Evolutionary conservation across 2,329 filamentous ascomycete genomes (phyloP).

Genomic region (Epichloe gansuensis): DNA sequence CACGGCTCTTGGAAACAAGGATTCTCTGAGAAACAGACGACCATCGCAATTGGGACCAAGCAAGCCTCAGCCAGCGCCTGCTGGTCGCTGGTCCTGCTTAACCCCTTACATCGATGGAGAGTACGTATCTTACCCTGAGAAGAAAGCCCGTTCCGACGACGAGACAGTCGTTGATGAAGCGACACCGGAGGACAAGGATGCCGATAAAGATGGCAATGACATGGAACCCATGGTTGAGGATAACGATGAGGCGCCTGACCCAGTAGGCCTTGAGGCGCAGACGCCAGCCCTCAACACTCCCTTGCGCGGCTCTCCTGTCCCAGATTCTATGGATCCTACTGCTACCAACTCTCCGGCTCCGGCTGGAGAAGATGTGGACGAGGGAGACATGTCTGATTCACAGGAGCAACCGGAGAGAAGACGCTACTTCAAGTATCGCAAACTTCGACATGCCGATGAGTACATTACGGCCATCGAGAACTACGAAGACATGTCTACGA

Average conservation of each 20-base stretch:
- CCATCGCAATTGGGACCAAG: slow-evolving; percentile 4
- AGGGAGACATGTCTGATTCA: slow-evolving; percentile 23
- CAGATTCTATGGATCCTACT: slow-evolving; percentile 26
- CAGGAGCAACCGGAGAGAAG: slow-evolving; percentile 19
- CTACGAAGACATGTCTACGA: slow-evolving; percentile 34
- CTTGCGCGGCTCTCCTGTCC: slow-evolving; percentile 25
- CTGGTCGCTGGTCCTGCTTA: slow-evolving; percentile 25
- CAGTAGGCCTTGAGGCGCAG: slow-evolving; percentile 19
- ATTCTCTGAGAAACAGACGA: background rate
- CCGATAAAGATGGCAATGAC: slow-evolving; percentile 13
- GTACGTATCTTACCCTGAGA: slow-evolving; percentile 27
- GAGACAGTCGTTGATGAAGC: slow-evolving; percentile 19
- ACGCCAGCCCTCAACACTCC: slow-evolving; percentile 28
- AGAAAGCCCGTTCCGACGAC: slow-evolving; percentile 20
- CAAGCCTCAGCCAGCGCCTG: slow-evolving; percentile 19
- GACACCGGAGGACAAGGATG: slow-evolving; percentile 20
- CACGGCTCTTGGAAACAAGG: background rate
- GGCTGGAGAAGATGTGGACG: slow-evolving; percentile 23
- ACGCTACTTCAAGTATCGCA: slow-evolving; percentile 32
- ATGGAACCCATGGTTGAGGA: slow-evolving; percentile 22
- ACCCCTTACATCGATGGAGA: slow-evolving; percentile 30
- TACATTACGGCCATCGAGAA: slow-evolving; percentile 37
- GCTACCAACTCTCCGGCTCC: slow-evolving; percentile 26
- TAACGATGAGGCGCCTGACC: slow-evolving; percentile 20
- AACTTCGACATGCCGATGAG: slow-evolving; percentile 37